Conservation (phyloP, 2,329 filamentous ascomycete species). For the Reticulascus tulasneorum region DNA sequence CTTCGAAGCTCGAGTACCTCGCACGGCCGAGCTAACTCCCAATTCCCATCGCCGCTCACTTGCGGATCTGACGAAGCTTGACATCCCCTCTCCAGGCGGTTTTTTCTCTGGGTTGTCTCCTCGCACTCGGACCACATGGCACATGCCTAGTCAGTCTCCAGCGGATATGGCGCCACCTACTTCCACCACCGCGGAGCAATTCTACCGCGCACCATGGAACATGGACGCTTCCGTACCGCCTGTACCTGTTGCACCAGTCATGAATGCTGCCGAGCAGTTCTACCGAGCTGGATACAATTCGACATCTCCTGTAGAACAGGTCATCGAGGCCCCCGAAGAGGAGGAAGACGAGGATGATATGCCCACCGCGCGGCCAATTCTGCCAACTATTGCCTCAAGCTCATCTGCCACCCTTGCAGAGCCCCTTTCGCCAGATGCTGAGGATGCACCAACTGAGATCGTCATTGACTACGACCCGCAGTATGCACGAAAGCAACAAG, state of each 20-base stretch:
- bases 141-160: constrained; percentile 52
- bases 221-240: constrained; percentile 33
- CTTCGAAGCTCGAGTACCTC: constrained; percentile 24
- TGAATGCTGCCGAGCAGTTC: constrained; percentile 32
- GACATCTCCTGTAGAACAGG: constrained; percentile 53
- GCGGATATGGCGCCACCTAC: constrained; percentile 63
- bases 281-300: constrained; percentile 33
- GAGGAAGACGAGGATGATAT: constrained; percentile 56
- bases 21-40: constrained; percentile 28
- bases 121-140: constrained; percentile 77
- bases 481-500: constrained; percentile 70
- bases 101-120: constrained; percentile 86
- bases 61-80: constrained; percentile 73
- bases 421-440: constrained; percentile 40
- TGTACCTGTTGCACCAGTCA: constrained; percentile 18
- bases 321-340: constrained; percentile 55
- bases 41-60: constrained; percentile 52
- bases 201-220: constrained; percentile 82
- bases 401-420: constrained; percentile 27
- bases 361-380: constrained; percentile 57
- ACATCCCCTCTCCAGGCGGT: constrained; percentile 85
- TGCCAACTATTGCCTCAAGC: constrained; percentile 20
- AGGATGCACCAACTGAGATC: constrained; percentile 61
- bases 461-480: constrained; percentile 68
- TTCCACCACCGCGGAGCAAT: constrained; percentile 86